These are phyloP conservation scores for Amanita jacksonii DNA, from an alignment of 768 basidiomycete species.

Conservation along the genomic window DNA sequence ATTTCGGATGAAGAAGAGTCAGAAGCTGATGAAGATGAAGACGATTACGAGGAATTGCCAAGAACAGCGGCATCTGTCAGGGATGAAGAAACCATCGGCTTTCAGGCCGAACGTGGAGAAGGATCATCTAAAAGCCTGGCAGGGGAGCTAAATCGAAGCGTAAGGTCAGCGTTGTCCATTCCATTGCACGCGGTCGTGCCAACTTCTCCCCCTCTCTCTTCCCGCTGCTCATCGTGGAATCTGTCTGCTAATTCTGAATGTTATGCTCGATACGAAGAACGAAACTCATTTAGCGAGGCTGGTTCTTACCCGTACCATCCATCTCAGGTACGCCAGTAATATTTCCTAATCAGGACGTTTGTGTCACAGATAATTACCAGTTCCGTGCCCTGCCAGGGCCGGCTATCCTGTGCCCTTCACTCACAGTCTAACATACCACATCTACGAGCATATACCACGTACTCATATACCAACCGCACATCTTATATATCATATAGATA, in stretches of 20 bases:
- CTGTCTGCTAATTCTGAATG: constrained; percentile 8
- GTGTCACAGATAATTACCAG: not conserved
- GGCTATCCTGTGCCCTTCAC: constrained; percentile 2
- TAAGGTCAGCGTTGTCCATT: constrained; percentile 16
- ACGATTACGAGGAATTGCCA: constrained; percentile 3
- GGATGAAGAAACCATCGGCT: constrained; percentile 6
- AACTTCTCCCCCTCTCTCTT: constrained; percentile 9
- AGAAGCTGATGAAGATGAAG: constrained; percentile 12
- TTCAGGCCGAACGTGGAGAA: not conserved
- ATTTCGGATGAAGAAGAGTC: constrained; percentile 18
- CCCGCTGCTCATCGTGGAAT: constrained; percentile 2
- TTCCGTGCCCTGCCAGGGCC: constrained; percentile 7
- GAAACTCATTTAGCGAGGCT: constrained; percentile 21
- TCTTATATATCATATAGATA: constrained; percentile 2
- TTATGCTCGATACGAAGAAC: constrained; percentile 19
- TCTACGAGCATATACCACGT: not conserved
- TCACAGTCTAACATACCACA: constrained; percentile 1
- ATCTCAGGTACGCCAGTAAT: constrained; percentile 23
- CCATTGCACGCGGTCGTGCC: constrained; percentile 20
- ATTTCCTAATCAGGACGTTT: not conserved
- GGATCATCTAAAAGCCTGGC: not conserved
- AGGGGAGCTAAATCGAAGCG: not conserved
- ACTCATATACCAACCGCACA: not conserved
- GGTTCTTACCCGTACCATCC: constrained; percentile 23
- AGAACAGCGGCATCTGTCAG: constrained; percentile 5